Evolutionary conservation across 1,284 basidiomycete species (phyloP).

Genomic region (Malassezia cuniculi): DNA sequence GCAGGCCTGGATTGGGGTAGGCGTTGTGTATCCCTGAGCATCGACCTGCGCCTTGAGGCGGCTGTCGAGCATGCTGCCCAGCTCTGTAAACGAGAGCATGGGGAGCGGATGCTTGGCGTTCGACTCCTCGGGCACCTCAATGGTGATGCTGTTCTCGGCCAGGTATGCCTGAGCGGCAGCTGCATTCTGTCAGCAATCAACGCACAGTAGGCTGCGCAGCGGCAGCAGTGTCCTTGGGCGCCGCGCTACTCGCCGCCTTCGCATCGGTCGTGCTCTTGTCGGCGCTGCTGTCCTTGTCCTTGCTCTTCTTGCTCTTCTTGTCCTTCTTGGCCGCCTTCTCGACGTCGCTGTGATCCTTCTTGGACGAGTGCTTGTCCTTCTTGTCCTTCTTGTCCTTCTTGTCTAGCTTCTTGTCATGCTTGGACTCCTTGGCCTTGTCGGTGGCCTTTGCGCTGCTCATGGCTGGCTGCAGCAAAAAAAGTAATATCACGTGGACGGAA

Average conservation of each 20-base stretch:
- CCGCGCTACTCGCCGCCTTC: not conserved
- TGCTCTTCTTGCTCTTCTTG: constrained; percentile 8
- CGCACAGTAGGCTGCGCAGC: constrained; percentile 8
- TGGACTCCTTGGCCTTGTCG: not conserved
- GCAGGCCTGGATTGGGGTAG: constrained; percentile 89
- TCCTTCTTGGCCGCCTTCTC: constrained; percentile 9
- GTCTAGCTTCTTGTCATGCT: not conserved
- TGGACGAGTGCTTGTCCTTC: constrained; percentile 6
- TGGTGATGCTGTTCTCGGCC: constrained; percentile 38
- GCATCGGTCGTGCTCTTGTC: not conserved
- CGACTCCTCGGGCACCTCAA: constrained; percentile 45
- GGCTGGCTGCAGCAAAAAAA: not conserved
- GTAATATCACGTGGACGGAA: not conserved
- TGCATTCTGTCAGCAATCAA: constrained; percentile 41
- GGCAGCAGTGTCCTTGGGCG: constrained; percentile 15
- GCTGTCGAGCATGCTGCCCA: constrained; percentile 55
- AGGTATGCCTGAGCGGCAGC: constrained; percentile 33
- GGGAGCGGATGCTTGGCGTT: constrained; percentile 49
- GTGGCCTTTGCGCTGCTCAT: not conserved
- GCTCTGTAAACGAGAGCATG: constrained; percentile 62
- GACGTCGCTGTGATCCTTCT: too few species aligned
- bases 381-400: constrained; percentile 5
- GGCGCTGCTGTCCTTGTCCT: constrained; percentile 4
- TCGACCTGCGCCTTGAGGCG: constrained; percentile 53
- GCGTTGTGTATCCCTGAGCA: constrained; percentile 63